A percentile compares a stretch with the other conserved stretches of the same genome.
phyloP scores from a whole-genome alignment of 345 rosid genomes.

The Syzygium aromaticum region DNA sequence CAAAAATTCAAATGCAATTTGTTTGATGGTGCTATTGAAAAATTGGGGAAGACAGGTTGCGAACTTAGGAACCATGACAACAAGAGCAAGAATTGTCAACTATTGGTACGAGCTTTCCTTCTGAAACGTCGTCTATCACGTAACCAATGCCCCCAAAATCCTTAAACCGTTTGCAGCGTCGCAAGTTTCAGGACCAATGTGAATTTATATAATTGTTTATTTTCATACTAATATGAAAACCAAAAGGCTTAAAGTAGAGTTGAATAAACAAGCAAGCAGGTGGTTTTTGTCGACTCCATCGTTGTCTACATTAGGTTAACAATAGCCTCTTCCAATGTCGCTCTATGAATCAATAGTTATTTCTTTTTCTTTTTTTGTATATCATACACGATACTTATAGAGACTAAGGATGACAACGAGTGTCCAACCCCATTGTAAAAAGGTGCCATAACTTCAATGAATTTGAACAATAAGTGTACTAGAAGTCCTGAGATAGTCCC shows the following conservation, averaged over 20 bases:
- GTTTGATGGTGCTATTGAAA: not conserved
- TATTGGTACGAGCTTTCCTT: not conserved
- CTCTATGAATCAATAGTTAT: not conserved
- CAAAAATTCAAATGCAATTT: not conserved
- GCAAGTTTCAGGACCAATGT: not conserved
- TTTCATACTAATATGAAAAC: not conserved
- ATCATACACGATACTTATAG: not conserved
- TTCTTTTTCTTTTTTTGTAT: not conserved
- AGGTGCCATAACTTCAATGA: not conserved
- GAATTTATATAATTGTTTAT: not conserved
- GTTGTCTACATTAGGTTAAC: not conserved
- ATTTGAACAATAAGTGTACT: no score
- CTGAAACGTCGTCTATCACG: not conserved
- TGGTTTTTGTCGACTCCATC: not conserved
- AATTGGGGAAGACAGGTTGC: not conserved
- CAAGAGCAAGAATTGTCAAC: not conserved
- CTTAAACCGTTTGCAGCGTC: not conserved
- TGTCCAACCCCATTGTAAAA: not conserved
- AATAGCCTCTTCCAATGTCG: not conserved
- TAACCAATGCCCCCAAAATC: not conserved
- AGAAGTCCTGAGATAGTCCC: fast-evolving
- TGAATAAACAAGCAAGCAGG: not conserved
- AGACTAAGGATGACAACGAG: not conserved
- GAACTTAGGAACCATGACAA: not conserved
- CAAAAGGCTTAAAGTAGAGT: not conserved